phyloP scores from a whole-genome alignment of 768 basidiomycete genomes.

The Pleurotus giganteus region DNA sequence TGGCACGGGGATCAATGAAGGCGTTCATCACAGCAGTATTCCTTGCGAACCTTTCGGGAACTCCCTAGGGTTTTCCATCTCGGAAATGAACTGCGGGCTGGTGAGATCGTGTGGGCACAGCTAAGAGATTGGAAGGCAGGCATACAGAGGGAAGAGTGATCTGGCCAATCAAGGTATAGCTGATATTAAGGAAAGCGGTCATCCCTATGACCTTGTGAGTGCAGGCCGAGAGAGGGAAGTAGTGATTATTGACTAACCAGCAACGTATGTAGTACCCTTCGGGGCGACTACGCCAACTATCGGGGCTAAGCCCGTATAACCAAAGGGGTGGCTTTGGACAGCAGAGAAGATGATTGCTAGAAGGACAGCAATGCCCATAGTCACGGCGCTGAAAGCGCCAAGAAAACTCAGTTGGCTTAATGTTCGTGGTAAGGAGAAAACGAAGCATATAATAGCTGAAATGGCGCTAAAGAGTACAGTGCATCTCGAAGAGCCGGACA shows the following conservation, averaged over 20 bases:
- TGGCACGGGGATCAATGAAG: not conserved
- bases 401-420: slow-evolving; percentile 37
- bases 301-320: slow-evolving; percentile 34
- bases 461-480: slow-evolving; percentile 38
- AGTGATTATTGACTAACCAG: slow-evolving; percentile 27
- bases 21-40: not conserved
- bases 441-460: slow-evolving; percentile 35
- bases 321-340: slow-evolving; percentile 38
- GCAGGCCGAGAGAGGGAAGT: not conserved
- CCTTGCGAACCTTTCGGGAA: slow-evolving; percentile 36
- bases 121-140: not conserved
- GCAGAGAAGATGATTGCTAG: slow-evolving; percentile 41
- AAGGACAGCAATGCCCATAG: slow-evolving; percentile 46
- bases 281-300: slow-evolving; percentile 35
- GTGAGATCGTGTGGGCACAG: not conserved
- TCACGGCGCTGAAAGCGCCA: slow-evolving; percentile 38
- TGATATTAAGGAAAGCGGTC: slow-evolving; percentile 46
- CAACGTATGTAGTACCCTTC: slow-evolving; percentile 36
- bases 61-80: slow-evolving; percentile 46
- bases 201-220: slow-evolving; percentile 24
- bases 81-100: slow-evolving; percentile 37
- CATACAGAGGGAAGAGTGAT: slow-evolving; percentile 39
- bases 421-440: slow-evolving; percentile 42
- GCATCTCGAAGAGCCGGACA: slow-evolving; percentile 38
- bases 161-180: slow-evolving; percentile 44